Conservation (phyloP, 1,284 basidiomycete genomes). For the Singerocomus inundabilis region DNA sequence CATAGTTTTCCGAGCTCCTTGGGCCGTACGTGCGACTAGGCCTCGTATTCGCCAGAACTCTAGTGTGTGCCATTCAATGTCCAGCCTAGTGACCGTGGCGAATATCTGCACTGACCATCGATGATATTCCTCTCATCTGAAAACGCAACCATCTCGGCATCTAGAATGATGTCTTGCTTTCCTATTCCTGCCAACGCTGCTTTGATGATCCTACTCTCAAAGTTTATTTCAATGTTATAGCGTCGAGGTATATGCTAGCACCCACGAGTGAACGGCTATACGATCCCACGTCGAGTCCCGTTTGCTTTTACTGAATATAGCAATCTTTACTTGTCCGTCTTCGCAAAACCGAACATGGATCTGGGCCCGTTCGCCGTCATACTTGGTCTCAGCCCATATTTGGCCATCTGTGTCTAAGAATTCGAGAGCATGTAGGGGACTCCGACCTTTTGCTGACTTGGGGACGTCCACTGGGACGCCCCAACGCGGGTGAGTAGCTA, state of each 20-base stretch:
- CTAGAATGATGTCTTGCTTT: slow-evolving; percentile 61
- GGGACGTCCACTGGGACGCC: slow-evolving; percentile 67
- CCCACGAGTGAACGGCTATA: slow-evolving; percentile 62
- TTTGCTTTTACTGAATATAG: slow-evolving; percentile 83
- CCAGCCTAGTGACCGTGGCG: not conserved
- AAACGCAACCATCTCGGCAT: slow-evolving; percentile 88
- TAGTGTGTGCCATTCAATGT: slow-evolving; percentile 27
- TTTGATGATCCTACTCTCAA: slow-evolving; percentile 51
- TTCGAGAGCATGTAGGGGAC: slow-evolving; percentile 54
- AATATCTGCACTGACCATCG: slow-evolving; percentile 48
- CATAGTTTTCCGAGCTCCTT: slow-evolving; percentile 43
- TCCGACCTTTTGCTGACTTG: slow-evolving; percentile 72
- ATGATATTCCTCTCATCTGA: slow-evolving; percentile 51
- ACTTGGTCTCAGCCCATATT: slow-evolving; percentile 86
- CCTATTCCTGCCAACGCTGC: slow-evolving; percentile 50
- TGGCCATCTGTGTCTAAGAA: slow-evolving; percentile 43
- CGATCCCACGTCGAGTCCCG: slow-evolving; percentile 78
- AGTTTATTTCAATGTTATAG: slow-evolving; percentile 1
- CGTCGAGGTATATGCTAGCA: slow-evolving; percentile 5
- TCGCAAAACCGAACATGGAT: slow-evolving; percentile 67
- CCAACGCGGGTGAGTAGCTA: slow-evolving; percentile 30
- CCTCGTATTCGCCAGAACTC: slow-evolving; percentile 72
- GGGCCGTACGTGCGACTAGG: slow-evolving; percentile 55
- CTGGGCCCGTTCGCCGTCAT: slow-evolving; percentile 88
- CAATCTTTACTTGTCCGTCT: slow-evolving; percentile 48